Conservation (phyloP, 2,329 filamentous ascomycete species). For the Sclerotinia subarctica region DNA sequence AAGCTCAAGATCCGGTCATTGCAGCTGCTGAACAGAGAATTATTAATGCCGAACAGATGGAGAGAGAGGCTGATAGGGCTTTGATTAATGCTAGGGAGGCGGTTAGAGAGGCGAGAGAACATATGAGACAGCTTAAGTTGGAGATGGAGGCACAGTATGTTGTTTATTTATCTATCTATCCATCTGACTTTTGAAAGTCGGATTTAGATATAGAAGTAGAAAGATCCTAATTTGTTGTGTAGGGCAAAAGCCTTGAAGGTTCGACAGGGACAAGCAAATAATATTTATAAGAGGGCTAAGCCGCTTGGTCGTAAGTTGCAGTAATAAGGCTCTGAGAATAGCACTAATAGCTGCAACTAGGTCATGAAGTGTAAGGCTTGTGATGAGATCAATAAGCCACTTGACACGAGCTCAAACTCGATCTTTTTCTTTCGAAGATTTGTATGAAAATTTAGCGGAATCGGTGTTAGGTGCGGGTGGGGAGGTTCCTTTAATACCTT, state of each 20-base stretch:
- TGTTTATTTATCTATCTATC: no score
- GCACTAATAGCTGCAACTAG: neutral
- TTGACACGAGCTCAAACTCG: neutral
- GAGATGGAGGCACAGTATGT: constrained; percentile 16
- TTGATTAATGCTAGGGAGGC: constrained; percentile 16
- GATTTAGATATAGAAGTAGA: neutral
- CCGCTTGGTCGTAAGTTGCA: constrained; percentile 21
- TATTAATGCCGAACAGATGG: constrained; percentile 12
- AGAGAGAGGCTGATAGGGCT: constrained; percentile 18
- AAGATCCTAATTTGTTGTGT: constrained; percentile 6
- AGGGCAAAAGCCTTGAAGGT: constrained; percentile 13
- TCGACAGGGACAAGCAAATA: constrained; percentile 15
- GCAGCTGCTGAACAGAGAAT: constrained; percentile 18
- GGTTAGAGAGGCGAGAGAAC: constrained; percentile 13
- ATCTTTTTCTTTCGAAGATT: neutral
- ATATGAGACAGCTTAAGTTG: constrained; percentile 9
- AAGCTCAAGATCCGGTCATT: constrained; percentile 9
- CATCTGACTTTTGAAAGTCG: no score
- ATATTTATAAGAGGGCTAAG: constrained; percentile 18
- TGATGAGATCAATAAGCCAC: neutral
- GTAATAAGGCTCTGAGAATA: no score
- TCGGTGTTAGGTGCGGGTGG: neutral
- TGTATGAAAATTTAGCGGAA: neutral
- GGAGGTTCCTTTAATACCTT: no score
- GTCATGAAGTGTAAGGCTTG: constrained; percentile 8